Evolutionary conservation across 1,139 yeast genomes (phyloP).

Genomic region (Yamadazyma trypodendri): DNA sequence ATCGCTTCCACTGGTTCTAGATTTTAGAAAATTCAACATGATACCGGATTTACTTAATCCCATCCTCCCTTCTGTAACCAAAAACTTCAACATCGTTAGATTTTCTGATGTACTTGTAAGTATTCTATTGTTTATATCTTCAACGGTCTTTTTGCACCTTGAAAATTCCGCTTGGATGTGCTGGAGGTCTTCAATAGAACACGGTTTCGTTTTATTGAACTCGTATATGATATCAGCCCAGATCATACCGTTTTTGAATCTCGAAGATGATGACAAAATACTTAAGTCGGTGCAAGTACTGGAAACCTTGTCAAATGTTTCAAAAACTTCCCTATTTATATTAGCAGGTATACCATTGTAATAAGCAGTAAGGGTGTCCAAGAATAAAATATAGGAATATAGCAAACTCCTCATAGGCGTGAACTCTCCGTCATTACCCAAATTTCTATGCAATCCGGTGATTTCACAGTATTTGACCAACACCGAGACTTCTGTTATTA

Average conservation of each 20-base stretch:
- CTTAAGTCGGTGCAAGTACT: not conserved
- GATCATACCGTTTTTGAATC: constrained; percentile 3
- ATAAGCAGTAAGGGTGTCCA: constrained; percentile 3
- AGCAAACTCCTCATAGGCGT: constrained; percentile 3
- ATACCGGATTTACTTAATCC: constrained; percentile 1
- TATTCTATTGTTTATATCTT: not conserved
- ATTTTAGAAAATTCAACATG: not conserved
- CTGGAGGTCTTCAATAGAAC: not conserved
- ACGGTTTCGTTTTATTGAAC: constrained; percentile 2
- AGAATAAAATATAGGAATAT: constrained; percentile 1
- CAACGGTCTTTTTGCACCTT: not conserved
- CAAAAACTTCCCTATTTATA: constrained; percentile 2
- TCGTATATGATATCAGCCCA: constrained; percentile 3
- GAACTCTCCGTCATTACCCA: constrained; percentile 1
- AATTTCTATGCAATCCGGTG: constrained; percentile 3
- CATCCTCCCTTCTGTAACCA: constrained; percentile 3
- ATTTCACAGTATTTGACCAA: constrained; percentile 4
- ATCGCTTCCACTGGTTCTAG: not conserved
- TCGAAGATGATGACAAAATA: constrained; percentile 1
- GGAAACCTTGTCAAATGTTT: not conserved
- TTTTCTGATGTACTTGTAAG: not conserved
- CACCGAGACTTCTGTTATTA: constrained; percentile 3
- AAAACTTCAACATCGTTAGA: not conserved
- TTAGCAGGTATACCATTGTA: constrained; percentile 2
- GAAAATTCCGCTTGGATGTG: not conserved